Conservation (phyloP, 2,329 filamentous ascomycete genomes). For the Helicocarpus griseus region DNA sequence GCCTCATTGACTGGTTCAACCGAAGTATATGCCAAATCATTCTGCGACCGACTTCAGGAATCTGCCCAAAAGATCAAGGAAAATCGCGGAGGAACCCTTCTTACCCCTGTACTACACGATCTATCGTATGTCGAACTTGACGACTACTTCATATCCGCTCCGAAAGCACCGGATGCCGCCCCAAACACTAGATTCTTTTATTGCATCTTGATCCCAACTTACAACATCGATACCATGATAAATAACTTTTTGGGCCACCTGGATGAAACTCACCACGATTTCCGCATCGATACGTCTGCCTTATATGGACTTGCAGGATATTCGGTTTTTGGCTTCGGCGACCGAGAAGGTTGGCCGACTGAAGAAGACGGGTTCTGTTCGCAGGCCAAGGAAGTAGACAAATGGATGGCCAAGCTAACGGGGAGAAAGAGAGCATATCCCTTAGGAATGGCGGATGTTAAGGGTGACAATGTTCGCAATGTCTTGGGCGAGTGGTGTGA, state of each 20-base stretch:
- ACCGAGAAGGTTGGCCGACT: slow-evolving; percentile 83
- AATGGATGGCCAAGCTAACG: slow-evolving; percentile 95
- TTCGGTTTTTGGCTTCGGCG: slow-evolving; percentile 88
- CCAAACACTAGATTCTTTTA: slow-evolving; percentile 60
- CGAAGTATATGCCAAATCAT: slow-evolving; percentile 58
- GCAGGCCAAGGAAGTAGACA: slow-evolving; percentile 82
- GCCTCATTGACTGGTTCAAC: slow-evolving; percentile 81
- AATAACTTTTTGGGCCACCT: slow-evolving; percentile 81
- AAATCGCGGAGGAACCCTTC: slow-evolving; percentile 22
- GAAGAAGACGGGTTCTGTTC: slow-evolving; percentile 88
- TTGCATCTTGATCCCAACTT: slow-evolving; percentile 74
- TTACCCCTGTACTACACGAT: slow-evolving; percentile 60
- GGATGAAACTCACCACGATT: slow-evolving; percentile 89
- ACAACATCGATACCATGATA: slow-evolving; percentile 90
- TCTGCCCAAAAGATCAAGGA: slow-evolving; percentile 23
- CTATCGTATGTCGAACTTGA: slow-evolving; percentile 84
- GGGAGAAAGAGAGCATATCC: slow-evolving; percentile 78
- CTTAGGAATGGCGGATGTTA: slow-evolving; percentile 77
- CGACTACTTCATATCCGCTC: slow-evolving; percentile 75
- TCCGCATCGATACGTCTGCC: slow-evolving; percentile 84
- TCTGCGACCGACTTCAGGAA: slow-evolving; percentile 47
- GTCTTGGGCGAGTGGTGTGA: slow-evolving; percentile 67
- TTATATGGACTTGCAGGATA: slow-evolving; percentile 71
- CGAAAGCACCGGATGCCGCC: slow-evolving; percentile 46
- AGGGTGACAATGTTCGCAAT: slow-evolving; percentile 52